phyloP scores from a whole-genome alignment of 257 asterid genomes.

The Solanum okadae region DNA sequence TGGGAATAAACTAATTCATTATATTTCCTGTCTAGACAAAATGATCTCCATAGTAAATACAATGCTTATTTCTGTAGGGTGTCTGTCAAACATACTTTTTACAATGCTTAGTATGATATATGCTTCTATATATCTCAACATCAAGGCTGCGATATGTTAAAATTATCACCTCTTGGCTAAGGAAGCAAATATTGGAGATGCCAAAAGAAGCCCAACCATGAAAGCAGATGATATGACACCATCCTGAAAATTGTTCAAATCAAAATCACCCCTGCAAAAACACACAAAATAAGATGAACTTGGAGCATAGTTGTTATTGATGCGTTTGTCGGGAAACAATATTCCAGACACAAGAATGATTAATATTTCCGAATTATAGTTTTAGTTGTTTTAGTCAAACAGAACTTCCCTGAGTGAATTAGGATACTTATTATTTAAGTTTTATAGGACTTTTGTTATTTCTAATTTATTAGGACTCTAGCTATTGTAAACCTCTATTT shows the following conservation, averaged over 20 bases:
- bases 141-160: not conserved
- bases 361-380: no score
- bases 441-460: no score
- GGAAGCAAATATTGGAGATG: conserved; percentile 94
- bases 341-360: no score
- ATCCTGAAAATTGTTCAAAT: conserved; percentile 87
- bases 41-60: not conserved
- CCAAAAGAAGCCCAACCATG: conserved; percentile 97
- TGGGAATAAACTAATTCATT: not conserved
- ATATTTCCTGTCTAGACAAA: not conserved
- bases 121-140: not conserved
- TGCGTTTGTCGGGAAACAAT: no score
- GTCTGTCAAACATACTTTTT: not conserved
- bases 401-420: no score
- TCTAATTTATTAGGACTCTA: no score
- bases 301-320: not conserved
- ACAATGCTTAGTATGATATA: not conserved
- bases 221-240: conserved; percentile 92
- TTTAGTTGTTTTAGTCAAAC: no score
- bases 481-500: no score
- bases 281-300: no score
- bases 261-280: conserved; percentile 68
- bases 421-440: no score
- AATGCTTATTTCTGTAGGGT: not conserved
- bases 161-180: conserved; percentile 54